Evolutionary conservation across 2,329 filamentous ascomycete genomes (phyloP), one percentile per base, ranked within the genome.

Genomic region (Fusarium duplospermum): DNA sequence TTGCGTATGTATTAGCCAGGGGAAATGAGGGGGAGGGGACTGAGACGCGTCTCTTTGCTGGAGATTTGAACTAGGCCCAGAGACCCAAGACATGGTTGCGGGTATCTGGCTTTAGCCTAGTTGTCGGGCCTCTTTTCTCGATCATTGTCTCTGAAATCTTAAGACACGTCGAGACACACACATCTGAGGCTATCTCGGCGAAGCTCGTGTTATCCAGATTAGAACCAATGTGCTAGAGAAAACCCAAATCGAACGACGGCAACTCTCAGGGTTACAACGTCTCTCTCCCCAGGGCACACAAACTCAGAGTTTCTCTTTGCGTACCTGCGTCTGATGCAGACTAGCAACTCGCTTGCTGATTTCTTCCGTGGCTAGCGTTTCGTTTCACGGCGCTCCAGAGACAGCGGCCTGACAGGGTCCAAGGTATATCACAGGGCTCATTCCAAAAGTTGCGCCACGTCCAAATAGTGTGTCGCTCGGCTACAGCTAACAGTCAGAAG

Each of bases 281-380:
- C 56, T 29, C 22, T 8, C 8, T 24, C 31, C 22, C 16, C 35
- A 59, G 35, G 14, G 56, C 56, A 40, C 35, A 56, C 14, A 27
- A n/a, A 35, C 33, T 40, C 24, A 59, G 58, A 61, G 40, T 47
- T 61, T 59, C 33, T 36, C n/a, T 47, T 47, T 36, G 60, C 20
- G 67, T 65, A 66, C 67, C 67, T 74, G 71, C 60, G 56, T 71
- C 57, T 45, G 57, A 52, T 66, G 71, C 67, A 71, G 67, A 57
- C 62, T 61, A 52, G 42, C 62, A 38, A 38, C 62, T 74, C 69
- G 71, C 71, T 70, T 74, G 72, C 57, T 36, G 45, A 69, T 50
- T 62, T 73, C 60, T 73, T 74, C 33, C 60, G 63, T 71, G 67
- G 64, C 71, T 74, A 75, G 72, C 72, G 72, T 74, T 74, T 74